Evolutionary conservation across 1,284 basidiomycete species (phyloP).

Genomic region (Apiotrichum mycotoxinovorans): DNA sequence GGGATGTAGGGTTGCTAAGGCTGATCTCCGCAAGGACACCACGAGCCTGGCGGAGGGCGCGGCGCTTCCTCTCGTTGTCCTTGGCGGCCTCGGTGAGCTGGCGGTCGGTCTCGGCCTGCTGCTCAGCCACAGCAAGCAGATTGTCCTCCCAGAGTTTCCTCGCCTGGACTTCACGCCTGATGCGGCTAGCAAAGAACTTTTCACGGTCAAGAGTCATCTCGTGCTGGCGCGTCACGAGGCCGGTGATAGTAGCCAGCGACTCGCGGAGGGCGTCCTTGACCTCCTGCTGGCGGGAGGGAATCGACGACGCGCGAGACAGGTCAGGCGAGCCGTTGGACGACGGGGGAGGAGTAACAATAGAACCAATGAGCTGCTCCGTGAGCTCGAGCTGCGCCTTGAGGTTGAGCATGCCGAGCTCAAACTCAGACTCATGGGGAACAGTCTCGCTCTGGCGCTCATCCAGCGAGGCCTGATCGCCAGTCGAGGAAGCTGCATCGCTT

Average conservation of each 20-base stretch:
- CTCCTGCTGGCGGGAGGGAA: constrained; percentile 51
- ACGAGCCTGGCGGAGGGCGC: constrained; percentile 65
- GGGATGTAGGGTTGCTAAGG: constrained; percentile 25
- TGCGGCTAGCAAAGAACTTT: constrained; percentile 64
- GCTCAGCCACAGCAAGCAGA: constrained; percentile 75
- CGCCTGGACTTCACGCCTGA: constrained; percentile 67
- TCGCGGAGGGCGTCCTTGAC: constrained; percentile 62
- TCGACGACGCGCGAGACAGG: constrained; percentile 7
- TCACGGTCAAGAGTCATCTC: constrained; percentile 77
- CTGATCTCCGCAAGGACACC: constrained; percentile 56
- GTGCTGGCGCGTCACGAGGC: constrained; percentile 65
- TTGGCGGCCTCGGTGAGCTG: constrained; percentile 59
- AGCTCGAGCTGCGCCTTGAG: constrained; percentile 76
- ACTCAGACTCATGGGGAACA: constrained; percentile 66
- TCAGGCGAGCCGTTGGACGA: constrained; percentile 35
- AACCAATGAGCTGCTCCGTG: constrained; percentile 63
- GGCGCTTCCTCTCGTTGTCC: constrained; percentile 52
- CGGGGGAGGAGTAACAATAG: constrained; percentile 51
- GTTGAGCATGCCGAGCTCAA: constrained; percentile 71
- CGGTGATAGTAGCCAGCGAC: constrained; percentile 60
- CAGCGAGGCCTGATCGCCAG: constrained; percentile 31
- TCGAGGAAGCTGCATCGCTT: constrained; percentile 27
- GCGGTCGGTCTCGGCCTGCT: constrained; percentile 79
- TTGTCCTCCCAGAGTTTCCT: constrained; percentile 89
- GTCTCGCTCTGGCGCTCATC: constrained; percentile 15